phyloP scores from a whole-genome alignment of 768 basidiomycete species.

The Steccherinum ochraceum region DNA sequence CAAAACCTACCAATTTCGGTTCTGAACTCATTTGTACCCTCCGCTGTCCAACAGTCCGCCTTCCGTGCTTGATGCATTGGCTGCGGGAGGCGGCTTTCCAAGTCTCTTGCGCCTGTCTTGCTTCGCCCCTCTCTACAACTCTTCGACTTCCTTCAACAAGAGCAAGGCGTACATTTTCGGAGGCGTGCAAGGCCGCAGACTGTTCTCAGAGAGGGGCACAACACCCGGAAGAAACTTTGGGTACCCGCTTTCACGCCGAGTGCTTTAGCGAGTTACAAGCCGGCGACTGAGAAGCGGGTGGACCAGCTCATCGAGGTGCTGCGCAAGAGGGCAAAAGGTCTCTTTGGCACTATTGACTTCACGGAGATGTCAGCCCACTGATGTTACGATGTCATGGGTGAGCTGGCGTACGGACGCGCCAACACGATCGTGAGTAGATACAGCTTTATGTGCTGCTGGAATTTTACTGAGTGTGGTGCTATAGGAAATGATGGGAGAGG shows the following conservation, averaged over 20 bases:
- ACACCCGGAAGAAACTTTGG: slow-evolving; percentile 22
- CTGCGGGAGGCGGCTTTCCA: no score
- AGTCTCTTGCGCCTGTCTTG: no score
- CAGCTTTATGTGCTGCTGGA: not conserved
- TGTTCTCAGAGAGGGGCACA: slow-evolving; percentile 23
- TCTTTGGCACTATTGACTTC: slow-evolving; percentile 13
- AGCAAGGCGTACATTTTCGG: slow-evolving; percentile 23
- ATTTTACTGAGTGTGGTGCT: not conserved
- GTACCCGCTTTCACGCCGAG: slow-evolving; percentile 20
- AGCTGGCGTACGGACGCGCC: slow-evolving; percentile 15
- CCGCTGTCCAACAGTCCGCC: no score
- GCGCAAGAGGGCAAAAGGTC: no score
- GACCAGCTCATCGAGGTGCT: slow-evolving; percentile 10
- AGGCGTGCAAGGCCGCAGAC: slow-evolving; percentile 6
- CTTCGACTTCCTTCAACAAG: slow-evolving; percentile 19
- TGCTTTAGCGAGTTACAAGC: no score
- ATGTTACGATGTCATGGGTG: slow-evolving; percentile 21
- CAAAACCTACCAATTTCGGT: no score
- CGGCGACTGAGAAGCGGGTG: slow-evolving; percentile 5
- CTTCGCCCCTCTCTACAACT: slow-evolving; percentile 18
- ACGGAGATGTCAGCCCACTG: slow-evolving; percentile 12
- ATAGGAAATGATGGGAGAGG: slow-evolving; percentile 17
- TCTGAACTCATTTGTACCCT: no score
- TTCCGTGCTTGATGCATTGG: no score
- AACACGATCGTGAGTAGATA: slow-evolving; percentile 8